Evolutionary conservation across 2,329 filamentous ascomycete genomes (phyloP).

Genomic region (Fusarium robinianum): DNA sequence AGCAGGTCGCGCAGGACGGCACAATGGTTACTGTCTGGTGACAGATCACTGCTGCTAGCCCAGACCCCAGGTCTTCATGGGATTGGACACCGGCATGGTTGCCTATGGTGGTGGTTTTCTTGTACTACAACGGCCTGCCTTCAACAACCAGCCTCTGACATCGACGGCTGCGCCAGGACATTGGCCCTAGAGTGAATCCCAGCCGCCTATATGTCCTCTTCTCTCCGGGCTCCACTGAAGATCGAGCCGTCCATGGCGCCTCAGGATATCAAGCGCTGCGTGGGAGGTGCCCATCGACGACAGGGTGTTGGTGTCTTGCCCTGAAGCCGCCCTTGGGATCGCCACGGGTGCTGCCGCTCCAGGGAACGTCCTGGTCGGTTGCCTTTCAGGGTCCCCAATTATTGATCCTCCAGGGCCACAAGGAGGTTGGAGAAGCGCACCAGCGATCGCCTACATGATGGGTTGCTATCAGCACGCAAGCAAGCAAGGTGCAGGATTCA

Average conservation of each 20-base stretch:
- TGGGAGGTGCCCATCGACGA: too few species aligned
- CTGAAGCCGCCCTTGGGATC: slow-evolving; percentile 19
- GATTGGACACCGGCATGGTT: slow-evolving; percentile 1
- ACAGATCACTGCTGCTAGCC: slow-evolving; percentile 4
- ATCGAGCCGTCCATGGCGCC: slow-evolving; percentile 7
- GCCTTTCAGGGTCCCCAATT: slow-evolving; percentile 26
- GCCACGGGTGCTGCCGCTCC: slow-evolving; percentile 30
- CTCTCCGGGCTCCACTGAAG: neutral
- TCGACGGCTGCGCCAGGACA: neutral
- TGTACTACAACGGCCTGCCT: too few species aligned
- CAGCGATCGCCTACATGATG: slow-evolving; percentile 30
- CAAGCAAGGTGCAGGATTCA: slow-evolving; percentile 4
- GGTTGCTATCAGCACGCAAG: slow-evolving; percentile 13
- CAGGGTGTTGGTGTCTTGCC: slow-evolving; percentile 15
- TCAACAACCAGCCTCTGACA: slow-evolving; percentile 5
- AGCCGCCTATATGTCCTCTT: neutral
- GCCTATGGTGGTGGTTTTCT: too few species aligned
- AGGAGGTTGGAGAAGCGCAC: slow-evolving; percentile 26
- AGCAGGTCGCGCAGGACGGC: slow-evolving; percentile 9
- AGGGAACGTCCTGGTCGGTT: slow-evolving; percentile 13
- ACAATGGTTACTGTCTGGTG: slow-evolving; percentile 1
- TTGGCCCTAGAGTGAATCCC: slow-evolving; percentile 4
- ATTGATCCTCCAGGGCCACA: slow-evolving; percentile 21
- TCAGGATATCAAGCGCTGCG: slow-evolving; percentile 4
- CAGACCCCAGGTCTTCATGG: slow-evolving; percentile 8